Evolutionary conservation across 306 rosid species (phyloP).

Genomic region (Corylus heterophylla): DNA sequence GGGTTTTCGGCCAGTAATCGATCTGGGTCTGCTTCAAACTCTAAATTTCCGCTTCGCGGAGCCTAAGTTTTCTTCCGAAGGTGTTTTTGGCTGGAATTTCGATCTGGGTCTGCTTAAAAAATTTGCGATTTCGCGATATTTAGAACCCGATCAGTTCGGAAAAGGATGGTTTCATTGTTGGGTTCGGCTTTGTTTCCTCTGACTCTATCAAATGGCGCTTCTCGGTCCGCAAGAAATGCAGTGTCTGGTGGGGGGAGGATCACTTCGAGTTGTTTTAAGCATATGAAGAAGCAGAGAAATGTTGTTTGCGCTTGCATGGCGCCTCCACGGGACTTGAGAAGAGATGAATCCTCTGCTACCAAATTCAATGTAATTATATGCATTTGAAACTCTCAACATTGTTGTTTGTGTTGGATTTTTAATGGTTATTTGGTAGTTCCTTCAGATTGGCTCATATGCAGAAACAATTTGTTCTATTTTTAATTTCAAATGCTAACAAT

Average conservation of each 20-base stretch:
- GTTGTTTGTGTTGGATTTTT: not conserved
- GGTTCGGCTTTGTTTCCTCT: slow-evolving; percentile 47
- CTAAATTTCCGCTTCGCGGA: not conserved
- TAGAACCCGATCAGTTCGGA: slow-evolving; percentile 10
- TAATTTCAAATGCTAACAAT: not conserved
- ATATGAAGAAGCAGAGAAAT: slow-evolving; percentile 40
- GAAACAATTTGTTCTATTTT: not conserved
- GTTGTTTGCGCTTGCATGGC: slow-evolving; percentile 79
- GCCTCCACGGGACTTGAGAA: slow-evolving; percentile 60
- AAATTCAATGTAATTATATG: slow-evolving; percentile 54
- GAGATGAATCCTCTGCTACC: slow-evolving; percentile 55
- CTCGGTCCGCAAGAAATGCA: slow-evolving; percentile 36
- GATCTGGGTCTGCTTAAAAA: slow-evolving; percentile 28
- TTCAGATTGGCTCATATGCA: not conserved
- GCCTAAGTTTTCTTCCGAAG: slow-evolving; percentile 4
- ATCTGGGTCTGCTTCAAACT: not conserved
- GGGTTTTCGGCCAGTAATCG: not conserved
- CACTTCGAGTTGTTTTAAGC: slow-evolving; percentile 27
- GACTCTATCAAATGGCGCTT: slow-evolving; percentile 33
- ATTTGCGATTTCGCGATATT: not conserved
- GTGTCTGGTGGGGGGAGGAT: slow-evolving; percentile 23
- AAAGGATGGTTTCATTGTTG: slow-evolving; percentile 59
- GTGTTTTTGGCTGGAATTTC: not conserved
- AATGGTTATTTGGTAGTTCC: not conserved
- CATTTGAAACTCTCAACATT: not conserved